Evolutionary conservation across 2,329 filamentous ascomycete genomes (phyloP).

Genomic region (Saccharata proteae): DNA sequence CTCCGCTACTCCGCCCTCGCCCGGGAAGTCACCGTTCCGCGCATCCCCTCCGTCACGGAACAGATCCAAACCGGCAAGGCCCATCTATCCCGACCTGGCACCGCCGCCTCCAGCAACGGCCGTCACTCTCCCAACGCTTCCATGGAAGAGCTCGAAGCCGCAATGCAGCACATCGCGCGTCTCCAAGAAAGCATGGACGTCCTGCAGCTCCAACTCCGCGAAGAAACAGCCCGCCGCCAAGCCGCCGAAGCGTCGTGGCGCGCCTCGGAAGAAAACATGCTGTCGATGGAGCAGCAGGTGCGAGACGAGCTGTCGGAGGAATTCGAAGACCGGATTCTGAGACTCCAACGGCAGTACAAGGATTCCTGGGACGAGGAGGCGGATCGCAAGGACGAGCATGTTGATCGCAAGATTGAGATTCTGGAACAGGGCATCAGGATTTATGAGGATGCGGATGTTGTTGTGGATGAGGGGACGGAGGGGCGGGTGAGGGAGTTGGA

Average conservation of each 20-base stretch:
- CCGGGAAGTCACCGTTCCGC: constrained; percentile 81
- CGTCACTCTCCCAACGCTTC: constrained; percentile 22
- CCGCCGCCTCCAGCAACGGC: constrained; percentile 28
- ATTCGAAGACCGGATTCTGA: constrained; percentile 65
- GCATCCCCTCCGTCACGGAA: constrained; percentile 64
- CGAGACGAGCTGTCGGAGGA: constrained; percentile 82
- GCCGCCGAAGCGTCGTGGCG: constrained; percentile 63
- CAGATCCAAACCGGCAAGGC: constrained; percentile 41
- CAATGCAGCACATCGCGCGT: constrained; percentile 68
- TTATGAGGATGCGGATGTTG: constrained; percentile 33
- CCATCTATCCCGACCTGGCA: constrained; percentile 18
- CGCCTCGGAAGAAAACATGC: constrained; percentile 49
- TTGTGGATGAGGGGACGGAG: constrained; percentile 16
- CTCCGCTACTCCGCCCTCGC: constrained; percentile 88
- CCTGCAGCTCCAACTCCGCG: constrained; percentile 54
- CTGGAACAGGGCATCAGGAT: constrained; percentile 34
- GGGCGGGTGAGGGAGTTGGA: constrained; percentile 27
- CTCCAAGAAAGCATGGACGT: constrained; percentile 67
- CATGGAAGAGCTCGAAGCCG: constrained; percentile 60
- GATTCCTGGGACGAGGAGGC: constrained; percentile 61
- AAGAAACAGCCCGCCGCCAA: constrained; percentile 57
- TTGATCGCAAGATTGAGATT: constrained; percentile 78
- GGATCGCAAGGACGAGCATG: constrained; percentile 69
- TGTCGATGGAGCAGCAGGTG: constrained; percentile 71
- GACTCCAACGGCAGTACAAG: constrained; percentile 74